Evolutionary conservation across 352 stramenopile genomes (phyloP), one percentile per base, ranked within the genome.

Genomic region (Globisporangium mamillatum): DNA sequence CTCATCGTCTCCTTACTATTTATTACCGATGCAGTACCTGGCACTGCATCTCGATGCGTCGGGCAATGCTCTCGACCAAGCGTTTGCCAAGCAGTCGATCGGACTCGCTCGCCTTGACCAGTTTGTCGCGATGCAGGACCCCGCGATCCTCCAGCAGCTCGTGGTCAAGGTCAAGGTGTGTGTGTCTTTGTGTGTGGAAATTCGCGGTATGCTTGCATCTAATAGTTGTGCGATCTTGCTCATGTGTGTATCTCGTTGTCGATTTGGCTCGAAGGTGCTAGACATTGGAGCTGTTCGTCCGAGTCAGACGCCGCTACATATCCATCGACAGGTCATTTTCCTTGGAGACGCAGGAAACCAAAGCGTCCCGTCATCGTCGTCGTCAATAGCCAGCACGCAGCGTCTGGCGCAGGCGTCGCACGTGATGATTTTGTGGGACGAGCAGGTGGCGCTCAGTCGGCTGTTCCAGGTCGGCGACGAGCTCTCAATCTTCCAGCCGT

Each of bases 211-310:
- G 9, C 4, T 12, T 56, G 9, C 12, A 29, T 20, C 24, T 56
- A 27, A 27, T 27, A 55, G n/a, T 18, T 29, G 12, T 29, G 9
- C 3, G 22, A 29, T 56, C n/a, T 24, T 56, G 20, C 34, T 27
- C 12, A 8, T 10, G 41, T 36, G 12, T 14, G 4, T 16, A 2
- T 52, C 36, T 53, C 20, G 16, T 4, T 27, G 10, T 48, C 1
- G 3, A 56, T n/a, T 20, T n/a, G 27, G 14, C 4, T 9, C 1
- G 5, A 63, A 77, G 71, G 76, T 92, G 22, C 77, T 90, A 2
- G 80, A 90, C 62, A 92, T 92, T 60, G 77, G 83, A n/a, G 83
- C 83, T 1, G 78, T 92, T 64, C 80, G 81, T 62, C 75, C 83
- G 0, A 89, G 80, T 50, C 80, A 86, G 50, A 84, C 79, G 0